A percentile compares a stretch with the other conserved stretches of the same genome.
phyloP scores from a whole-genome alignment of 495 filamentous ascomycete species.

The Penicillium steckii region DNA sequence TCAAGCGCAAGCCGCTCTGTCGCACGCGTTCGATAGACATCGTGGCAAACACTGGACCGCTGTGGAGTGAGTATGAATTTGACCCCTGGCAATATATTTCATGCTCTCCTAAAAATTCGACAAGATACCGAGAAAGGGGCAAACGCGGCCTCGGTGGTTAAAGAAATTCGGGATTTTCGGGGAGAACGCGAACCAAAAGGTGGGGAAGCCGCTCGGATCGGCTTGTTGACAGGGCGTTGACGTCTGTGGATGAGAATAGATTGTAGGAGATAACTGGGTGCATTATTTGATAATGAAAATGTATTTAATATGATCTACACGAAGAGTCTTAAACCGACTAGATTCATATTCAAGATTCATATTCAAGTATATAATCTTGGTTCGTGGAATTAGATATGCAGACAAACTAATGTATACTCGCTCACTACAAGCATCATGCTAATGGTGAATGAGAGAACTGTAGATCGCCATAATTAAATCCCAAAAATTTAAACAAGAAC shows the following conservation, averaged over 20 bases:
- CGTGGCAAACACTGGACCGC: not conserved
- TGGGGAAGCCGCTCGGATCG: constrained; percentile 7
- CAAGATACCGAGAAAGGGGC: not conserved
- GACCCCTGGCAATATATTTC: not conserved
- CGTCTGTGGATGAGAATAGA: constrained; percentile 2
- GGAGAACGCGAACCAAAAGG: not conserved
- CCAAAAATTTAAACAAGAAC: no score
- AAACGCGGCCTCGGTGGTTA: not conserved
- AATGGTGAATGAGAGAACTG: no score
- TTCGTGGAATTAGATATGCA: no score
- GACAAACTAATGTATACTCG: no score
- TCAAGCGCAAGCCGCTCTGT: constrained; percentile 24
- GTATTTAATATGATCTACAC: no score
- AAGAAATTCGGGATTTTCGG: not conserved
- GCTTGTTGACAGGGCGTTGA: not conserved
- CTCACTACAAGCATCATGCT: no score
- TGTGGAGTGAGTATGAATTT: not conserved
- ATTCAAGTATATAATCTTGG: no score
- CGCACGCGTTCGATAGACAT: not conserved
- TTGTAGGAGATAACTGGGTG: no score
- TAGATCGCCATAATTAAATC: no score
- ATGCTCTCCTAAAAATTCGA: not conserved
- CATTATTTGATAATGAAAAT: no score
- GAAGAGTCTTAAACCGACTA: no score
- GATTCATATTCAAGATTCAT: no score